A percentile compares a stretch with the other conserved stretches of the same genome.
Evolutionary conservation across 306 rosid species (phyloP).

Genomic region (Trichosanthes truncata): DNA sequence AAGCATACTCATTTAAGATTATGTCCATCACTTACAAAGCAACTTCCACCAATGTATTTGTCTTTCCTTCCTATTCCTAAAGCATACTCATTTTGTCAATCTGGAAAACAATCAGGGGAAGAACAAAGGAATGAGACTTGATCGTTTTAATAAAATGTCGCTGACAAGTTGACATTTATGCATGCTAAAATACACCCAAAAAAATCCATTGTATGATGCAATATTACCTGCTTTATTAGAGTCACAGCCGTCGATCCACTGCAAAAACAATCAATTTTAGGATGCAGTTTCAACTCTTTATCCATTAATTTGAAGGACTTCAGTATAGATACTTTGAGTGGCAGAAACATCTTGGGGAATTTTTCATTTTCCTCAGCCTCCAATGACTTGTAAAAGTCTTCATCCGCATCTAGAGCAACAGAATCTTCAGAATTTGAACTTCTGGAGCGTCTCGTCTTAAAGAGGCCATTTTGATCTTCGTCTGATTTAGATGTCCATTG

Average conservation of each 20-base stretch:
- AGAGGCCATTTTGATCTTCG: constrained; percentile 13
- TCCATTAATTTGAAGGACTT: constrained; percentile 43
- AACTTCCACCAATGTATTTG: not conserved
- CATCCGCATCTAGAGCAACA: constrained; percentile 23
- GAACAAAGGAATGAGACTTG: too few relatives aligned
- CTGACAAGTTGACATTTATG: not conserved
- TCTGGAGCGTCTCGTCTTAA: constrained; percentile 1
- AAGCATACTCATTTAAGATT: not conserved
- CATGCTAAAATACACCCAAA: not conserved
- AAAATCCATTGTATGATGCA: not conserved
- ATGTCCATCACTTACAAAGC: not conserved
- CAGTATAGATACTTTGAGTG: constrained; percentile 32
- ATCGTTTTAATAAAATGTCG: not conserved
- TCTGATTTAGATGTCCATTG: constrained; percentile 32
- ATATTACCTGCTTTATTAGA: constrained; percentile 35
- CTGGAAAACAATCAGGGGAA: too few relatives aligned
- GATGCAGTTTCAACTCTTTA: constrained; percentile 36
- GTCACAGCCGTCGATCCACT: constrained; percentile 44
- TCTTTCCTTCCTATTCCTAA: not conserved
- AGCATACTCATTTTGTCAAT: too few relatives aligned
- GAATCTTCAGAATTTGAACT: constrained; percentile 19
- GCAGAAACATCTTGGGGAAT: constrained; percentile 28
- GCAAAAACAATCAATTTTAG: constrained; percentile 43
- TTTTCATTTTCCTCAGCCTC: constrained; percentile 21
- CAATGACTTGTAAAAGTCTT: constrained; percentile 21